Evolutionary conservation across 495 filamentous ascomycete species (phyloP).

Genomic region (Cairneyella variabilis): DNA sequence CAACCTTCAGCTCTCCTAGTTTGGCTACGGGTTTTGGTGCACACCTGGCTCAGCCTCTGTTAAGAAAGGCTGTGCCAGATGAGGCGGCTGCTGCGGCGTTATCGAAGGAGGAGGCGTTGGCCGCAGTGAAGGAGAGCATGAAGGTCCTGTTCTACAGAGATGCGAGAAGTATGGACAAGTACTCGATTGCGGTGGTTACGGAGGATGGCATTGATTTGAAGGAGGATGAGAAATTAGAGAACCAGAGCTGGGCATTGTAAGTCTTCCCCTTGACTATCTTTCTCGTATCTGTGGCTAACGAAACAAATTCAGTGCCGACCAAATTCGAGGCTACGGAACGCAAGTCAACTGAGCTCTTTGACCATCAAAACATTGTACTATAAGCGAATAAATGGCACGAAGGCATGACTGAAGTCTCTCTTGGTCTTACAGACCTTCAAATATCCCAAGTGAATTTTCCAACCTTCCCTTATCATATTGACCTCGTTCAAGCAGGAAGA

Average conservation of each 20-base stretch:
- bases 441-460: no score
- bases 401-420: constrained; percentile 2
- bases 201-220: constrained; percentile 79
- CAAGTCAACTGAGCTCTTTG: constrained; percentile 46
- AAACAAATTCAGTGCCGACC: constrained; percentile 16
- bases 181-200: constrained; percentile 85
- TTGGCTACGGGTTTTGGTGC: constrained; percentile 93
- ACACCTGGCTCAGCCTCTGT: constrained; percentile 86
- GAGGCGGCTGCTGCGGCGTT: constrained; percentile 68
- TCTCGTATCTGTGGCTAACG: constrained; percentile 66
- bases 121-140: constrained; percentile 84
- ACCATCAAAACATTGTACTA: no score
- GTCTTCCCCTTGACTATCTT: background rate
- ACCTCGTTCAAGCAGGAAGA: no score
- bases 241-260: constrained; percentile 91
- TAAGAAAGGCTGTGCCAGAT: constrained; percentile 77
- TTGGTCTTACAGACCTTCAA: no score
- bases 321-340: constrained; percentile 60
- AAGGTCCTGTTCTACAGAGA: constrained; percentile 98
- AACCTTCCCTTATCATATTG: no score
- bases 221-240: constrained; percentile 66
- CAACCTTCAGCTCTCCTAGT: constrained; percentile 79
- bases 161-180: constrained; percentile 85
- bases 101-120: constrained; percentile 73
- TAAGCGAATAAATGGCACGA: constrained; percentile 21